Percentiles rank a stretch among this genome's conserved stretches.
Conservation (phyloP, 202 grass and related monocot species). For the Elaeis oleifera region DNA sequence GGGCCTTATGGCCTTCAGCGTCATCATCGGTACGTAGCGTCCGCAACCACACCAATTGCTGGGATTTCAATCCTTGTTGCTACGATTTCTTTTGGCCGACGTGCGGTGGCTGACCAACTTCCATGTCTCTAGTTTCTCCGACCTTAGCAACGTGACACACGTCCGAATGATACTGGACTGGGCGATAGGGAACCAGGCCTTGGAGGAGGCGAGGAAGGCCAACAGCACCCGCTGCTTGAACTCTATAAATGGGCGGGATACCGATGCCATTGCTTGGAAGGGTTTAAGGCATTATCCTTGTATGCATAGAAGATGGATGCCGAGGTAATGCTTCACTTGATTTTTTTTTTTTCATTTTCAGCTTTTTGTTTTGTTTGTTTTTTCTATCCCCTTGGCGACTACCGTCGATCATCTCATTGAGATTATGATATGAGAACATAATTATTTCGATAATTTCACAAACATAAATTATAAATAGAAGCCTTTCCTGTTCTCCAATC, state of each 20-base stretch:
- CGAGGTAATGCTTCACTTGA: too few relatives aligned
- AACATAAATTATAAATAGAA: too few relatives aligned
- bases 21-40: not conserved
- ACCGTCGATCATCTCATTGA: too few relatives aligned
- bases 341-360: too few relatives aligned
- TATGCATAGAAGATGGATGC: not conserved
- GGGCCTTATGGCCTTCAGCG: conserved; percentile 2
- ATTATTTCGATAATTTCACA: too few relatives aligned
- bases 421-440: too few relatives aligned
- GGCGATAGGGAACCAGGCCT: conserved; percentile 30
- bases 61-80: conserved; percentile 29
- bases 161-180: conserved; percentile 41
- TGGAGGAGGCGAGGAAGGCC: conserved; percentile 6
- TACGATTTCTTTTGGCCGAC: conserved; percentile 30
- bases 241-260: conserved; percentile 36
- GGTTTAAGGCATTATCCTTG: conserved; percentile 44
- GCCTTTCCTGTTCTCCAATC: too few relatives aligned
- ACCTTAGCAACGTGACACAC: not conserved
- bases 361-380: too few relatives aligned
- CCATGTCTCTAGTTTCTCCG: conserved; percentile 1
- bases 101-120: conserved; percentile 13
- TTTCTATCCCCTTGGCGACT: too few relatives aligned
- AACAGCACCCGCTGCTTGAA: conserved; percentile 26
- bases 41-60: not conserved
- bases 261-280: conserved; percentile 36